These are phyloP conservation scores for Malassezia sp. DNA, from an alignment of 1,284 basidiomycete genomes.

Conservation along the genomic window DNA sequence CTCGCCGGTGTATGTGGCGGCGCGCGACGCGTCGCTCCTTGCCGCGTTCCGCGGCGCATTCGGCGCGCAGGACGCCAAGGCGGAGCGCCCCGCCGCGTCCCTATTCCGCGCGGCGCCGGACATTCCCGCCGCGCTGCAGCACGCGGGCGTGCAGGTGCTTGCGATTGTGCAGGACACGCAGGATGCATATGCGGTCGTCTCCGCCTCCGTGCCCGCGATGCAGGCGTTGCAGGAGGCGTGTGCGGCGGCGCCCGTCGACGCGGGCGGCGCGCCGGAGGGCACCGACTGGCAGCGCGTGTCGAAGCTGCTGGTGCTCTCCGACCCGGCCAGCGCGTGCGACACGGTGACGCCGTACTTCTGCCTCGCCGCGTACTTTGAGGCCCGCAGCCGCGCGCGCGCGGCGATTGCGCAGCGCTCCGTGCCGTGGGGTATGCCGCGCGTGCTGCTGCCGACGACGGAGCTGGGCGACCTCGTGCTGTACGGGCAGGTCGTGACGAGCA, in stretches of 20 bases:
- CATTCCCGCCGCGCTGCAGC: too few species aligned
- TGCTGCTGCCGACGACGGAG: neutral
- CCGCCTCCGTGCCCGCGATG: neutral
- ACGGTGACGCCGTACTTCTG: slow-evolving; percentile 1
- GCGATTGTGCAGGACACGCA: neutral
- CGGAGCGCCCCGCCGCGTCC: neutral
- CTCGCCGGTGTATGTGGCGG: neutral
- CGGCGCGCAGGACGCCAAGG: too few species aligned
- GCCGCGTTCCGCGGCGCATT: neutral
- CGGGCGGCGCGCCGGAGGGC: neutral
- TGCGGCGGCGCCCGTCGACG: neutral
- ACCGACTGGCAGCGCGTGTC: neutral
- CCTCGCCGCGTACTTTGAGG: slow-evolving; percentile 1
- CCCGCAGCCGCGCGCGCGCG: neutral
- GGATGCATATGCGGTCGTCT: neutral
- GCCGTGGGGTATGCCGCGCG: too few species aligned
- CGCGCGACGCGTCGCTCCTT: neutral
- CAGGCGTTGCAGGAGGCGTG: neutral
- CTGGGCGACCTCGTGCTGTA: slow-evolving; percentile 50
- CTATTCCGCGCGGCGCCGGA: neutral
- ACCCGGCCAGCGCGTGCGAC: neutral
- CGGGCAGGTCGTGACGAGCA: slow-evolving; percentile 79
- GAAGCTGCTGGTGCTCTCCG: neutral
- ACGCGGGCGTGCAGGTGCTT: neutral
- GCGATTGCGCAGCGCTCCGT: neutral